Percentiles rank a stretch among this genome's conserved stretches.
Evolutionary conservation across 257 asterid species (phyloP).

Genomic region (Penstemon eatonii): DNA sequence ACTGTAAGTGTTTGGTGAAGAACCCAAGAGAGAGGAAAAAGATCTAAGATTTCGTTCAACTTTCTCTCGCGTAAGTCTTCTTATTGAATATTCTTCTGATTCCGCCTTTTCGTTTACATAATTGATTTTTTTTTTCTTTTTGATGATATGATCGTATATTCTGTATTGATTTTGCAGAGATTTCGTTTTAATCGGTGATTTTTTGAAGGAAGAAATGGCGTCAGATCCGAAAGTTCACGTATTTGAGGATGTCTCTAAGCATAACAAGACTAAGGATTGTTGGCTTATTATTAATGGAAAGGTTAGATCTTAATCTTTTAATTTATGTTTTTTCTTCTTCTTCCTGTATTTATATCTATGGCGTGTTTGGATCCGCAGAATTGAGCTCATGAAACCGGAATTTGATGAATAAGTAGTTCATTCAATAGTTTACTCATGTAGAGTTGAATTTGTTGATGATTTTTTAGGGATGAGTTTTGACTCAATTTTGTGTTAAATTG

Average conservation of each 20-base stretch:
- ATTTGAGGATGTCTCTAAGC: constrained; percentile 60
- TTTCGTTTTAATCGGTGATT: background rate
- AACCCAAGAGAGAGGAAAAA: too few relatives aligned
- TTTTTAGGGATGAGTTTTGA: background rate
- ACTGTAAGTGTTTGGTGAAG: too few relatives aligned
- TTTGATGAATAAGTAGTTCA: background rate
- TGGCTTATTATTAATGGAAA: constrained; percentile 61
- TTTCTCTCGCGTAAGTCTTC: constrained; percentile 13
- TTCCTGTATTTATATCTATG: background rate
- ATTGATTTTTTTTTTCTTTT: background rate
- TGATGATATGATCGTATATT: background rate
- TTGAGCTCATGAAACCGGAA: background rate
- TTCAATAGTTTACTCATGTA: background rate
- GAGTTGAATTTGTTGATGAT: too few relatives aligned
- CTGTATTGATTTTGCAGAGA: background rate
- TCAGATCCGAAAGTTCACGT: constrained; percentile 49
- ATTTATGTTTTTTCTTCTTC: background rate
- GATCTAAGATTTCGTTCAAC: background rate
- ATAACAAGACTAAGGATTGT: constrained; percentile 52
- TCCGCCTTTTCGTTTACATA: constrained; percentile 10
- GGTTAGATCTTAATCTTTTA: constrained; percentile 33
- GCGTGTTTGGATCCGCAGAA: constrained; percentile 1
- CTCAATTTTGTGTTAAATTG: background rate
- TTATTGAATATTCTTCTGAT: background rate
- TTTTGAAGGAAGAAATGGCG: constrained; percentile 36